Evolutionary conservation across 2,329 filamentous ascomycete genomes (phyloP).

Genomic region (Berkeleyomyces basicola): DNA sequence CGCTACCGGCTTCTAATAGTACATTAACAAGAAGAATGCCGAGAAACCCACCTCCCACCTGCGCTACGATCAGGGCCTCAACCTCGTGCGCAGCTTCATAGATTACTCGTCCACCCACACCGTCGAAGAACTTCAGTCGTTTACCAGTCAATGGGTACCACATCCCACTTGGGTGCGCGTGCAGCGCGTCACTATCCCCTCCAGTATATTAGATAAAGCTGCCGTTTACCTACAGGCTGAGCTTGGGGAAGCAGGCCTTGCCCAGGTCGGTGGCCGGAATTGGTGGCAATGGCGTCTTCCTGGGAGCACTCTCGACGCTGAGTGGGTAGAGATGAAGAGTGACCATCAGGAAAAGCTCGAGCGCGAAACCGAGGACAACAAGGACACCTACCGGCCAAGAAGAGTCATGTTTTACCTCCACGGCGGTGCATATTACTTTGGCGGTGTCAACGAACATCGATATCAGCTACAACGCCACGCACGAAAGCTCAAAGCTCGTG

Average conservation of each 20-base stretch:
- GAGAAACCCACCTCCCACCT: slow-evolving; percentile 79
- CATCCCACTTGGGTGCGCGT: slow-evolving; percentile 75
- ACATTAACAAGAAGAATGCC: slow-evolving; percentile 49
- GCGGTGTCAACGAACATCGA: slow-evolving; percentile 89
- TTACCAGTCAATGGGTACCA: slow-evolving; percentile 84
- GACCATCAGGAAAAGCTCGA: slow-evolving; percentile 35
- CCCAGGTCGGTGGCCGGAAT: slow-evolving; percentile 58
- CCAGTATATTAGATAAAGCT: slow-evolving; percentile 45
- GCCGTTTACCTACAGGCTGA: slow-evolving; percentile 54
- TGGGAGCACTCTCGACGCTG: slow-evolving; percentile 51
- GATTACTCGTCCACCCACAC: slow-evolving; percentile 73
- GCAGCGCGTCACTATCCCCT: slow-evolving; percentile 49
- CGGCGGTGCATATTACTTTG: slow-evolving; percentile 90
- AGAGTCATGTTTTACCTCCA: slow-evolving; percentile 89
- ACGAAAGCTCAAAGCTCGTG: slow-evolving; percentile 75
- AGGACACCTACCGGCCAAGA: neutral
- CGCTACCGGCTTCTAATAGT: slow-evolving; percentile 33
- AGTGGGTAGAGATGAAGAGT: slow-evolving; percentile 92
- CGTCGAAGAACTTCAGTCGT: slow-evolving; percentile 82
- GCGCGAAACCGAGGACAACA: slow-evolving; percentile 36
- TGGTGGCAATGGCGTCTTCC: slow-evolving; percentile 84
- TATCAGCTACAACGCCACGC: slow-evolving; percentile 96
- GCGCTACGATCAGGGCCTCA: slow-evolving; percentile 83
- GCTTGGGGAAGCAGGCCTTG: slow-evolving; percentile 60
- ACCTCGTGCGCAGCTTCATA: slow-evolving; percentile 75